Base-by-base conservation (phyloP, 106 monocot genomes). In the Platanthera guangdongensis region DNA sequence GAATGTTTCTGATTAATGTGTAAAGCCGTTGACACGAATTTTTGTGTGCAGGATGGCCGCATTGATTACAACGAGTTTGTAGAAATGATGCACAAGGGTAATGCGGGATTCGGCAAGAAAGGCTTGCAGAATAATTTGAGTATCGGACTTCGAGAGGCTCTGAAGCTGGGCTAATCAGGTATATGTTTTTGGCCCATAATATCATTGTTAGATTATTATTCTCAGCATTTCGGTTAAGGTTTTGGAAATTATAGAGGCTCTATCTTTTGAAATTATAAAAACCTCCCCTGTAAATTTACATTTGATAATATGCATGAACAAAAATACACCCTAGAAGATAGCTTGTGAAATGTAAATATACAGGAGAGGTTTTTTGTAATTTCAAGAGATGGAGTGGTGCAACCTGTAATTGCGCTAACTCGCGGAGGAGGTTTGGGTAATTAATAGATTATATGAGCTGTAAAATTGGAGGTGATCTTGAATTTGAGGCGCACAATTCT, bases 1-100 rank as follows among this genome's bases (percentile, higher is more conserved):
- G 16, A n/a, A 74, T 28, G 6, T 32, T 57, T 75, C 25, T 7
- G 22, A 2, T 12, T 5, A 8, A 12, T 21, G 18, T 1, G 15
- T 47, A 11, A 8, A 8, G 50, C 47, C 15, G 47, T 72, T 13
- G 11, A 16, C 47, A 39, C 39, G 39, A 39, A 13, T 76, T 48
- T 8, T 82, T 67, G 64, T 53, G 21, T 53, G 50, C 79, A 84
- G 87, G 84, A 87, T 76, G 87, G 87, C 50, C 79, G 78, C 0
- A 87, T 87, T 25, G 87, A 87, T 65, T 87, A 87, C 54, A 76
- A 47, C 52, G 87, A 87, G 50, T 87, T 87, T 84, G 84, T 81
- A 1, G 79, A 78, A 15, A 87, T 87, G 87, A 87, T 87, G 87
- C 83, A 80, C 15, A 84, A 82, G 57, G 87, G 87, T 8, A 84